These are phyloP conservation scores for Parietichytrium sp. DNA, from an alignment of 108 stramenopile genomes.

Conservation along the genomic window DNA sequence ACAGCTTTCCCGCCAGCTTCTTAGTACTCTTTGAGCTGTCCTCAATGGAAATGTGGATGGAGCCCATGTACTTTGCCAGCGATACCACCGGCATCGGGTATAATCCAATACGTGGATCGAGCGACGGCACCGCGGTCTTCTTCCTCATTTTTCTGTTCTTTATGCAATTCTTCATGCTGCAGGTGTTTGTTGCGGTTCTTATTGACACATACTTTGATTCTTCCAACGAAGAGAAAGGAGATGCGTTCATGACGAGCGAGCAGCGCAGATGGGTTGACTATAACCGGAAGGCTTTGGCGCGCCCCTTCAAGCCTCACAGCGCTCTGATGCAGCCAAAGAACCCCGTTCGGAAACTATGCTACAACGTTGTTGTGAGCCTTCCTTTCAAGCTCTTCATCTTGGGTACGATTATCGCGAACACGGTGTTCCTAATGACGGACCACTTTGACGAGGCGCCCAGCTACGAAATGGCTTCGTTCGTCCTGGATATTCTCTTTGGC, in stretches of 20 bases:
- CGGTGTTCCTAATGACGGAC: constrained; percentile 51
- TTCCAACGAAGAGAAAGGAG: constrained; percentile 35
- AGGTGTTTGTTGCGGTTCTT: constrained; percentile 73
- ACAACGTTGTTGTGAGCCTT: constrained; percentile 30
- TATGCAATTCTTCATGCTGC: constrained; percentile 69
- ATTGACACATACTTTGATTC: constrained; percentile 68
- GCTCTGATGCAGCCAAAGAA: background rate
- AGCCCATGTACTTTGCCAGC: constrained; percentile 50
- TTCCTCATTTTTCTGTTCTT: constrained; percentile 66
- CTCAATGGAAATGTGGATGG: constrained; percentile 55
- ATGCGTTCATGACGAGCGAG: constrained; percentile 49
- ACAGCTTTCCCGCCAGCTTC: constrained; percentile 52
- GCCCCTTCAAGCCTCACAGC: background rate
- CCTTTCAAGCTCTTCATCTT: constrained; percentile 51
- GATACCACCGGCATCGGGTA: constrained; percentile 44
- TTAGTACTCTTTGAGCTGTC: constrained; percentile 54
- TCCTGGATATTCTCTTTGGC: constrained; percentile 53
- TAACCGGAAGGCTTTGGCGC: background rate
- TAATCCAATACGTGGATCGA: constrained; percentile 18
- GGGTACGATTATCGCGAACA: constrained; percentile 55
- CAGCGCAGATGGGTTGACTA: constrained; percentile 56
- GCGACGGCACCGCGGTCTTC: constrained; percentile 40
- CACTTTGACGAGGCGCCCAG: constrained; percentile 42
- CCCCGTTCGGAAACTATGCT: constrained; percentile 40
- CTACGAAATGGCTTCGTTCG: constrained; percentile 37